Evolutionary conservation across 176 grass and related monocot species (phyloP).

Genomic region (sorghum (Sorghum bicolor)): Sorghum_bicolor_NCBIv3 NC_012878.2:57870501-57871000

Average conservation of each 20-base stretch:
- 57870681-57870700: neutral
- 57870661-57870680: constrained; percentile 32
- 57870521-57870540: neutral
- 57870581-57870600: neutral
- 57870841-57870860: constrained; percentile 54
- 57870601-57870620: neutral
- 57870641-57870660: constrained; percentile 23
- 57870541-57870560: neutral
- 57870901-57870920: neutral
- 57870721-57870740: neutral
- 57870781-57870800: constrained; percentile 65
- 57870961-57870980: constrained; percentile 92
- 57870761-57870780: constrained; percentile 20
- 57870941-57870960: constrained; percentile 91
- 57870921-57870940: constrained; percentile 26
- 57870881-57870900: neutral
- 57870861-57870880: neutral
- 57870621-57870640: constrained; percentile 20
- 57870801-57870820: constrained; percentile 86
- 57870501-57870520: neutral
- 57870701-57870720: neutral
- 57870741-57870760: constrained; percentile 24
- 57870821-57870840: constrained; percentile 88
- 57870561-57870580: neutral
- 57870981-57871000: constrained; percentile 88